A percentile compares a stretch with the other conserved stretches of the same genome.
These are phyloP conservation scores for Meyerozyma elateridarum DNA, from an alignment of 1,139 yeast genomes.

Conservation along the genomic window DNA sequence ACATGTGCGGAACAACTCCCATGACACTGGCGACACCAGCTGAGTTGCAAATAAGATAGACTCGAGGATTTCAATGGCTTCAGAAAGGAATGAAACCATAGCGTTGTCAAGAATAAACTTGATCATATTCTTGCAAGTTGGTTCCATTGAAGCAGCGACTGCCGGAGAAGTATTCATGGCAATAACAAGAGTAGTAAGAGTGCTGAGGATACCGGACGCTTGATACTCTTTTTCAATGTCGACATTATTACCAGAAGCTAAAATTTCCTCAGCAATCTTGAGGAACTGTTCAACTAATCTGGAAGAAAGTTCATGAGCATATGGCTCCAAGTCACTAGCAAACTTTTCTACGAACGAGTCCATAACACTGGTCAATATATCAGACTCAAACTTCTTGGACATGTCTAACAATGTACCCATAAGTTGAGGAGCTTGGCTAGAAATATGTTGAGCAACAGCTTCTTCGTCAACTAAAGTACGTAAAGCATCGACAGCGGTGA, in stretches of 20 bases:
- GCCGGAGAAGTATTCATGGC: conserved; percentile 48
- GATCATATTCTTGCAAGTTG: conserved; percentile 36
- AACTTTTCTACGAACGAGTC: conserved; percentile 53
- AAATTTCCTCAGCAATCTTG: conserved; percentile 39
- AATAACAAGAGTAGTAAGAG: conserved; percentile 48
- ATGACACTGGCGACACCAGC: conserved; percentile 40
- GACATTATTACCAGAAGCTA: conserved; percentile 22
- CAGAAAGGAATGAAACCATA: conserved; percentile 42
- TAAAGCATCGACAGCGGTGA: conserved; percentile 53
- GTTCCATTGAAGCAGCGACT: conserved; percentile 39
- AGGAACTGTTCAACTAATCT: conserved; percentile 47
- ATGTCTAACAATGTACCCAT: conserved; percentile 50
- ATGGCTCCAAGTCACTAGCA: conserved; percentile 51
- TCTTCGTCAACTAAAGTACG: conserved; percentile 46
- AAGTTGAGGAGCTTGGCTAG: conserved; percentile 47
- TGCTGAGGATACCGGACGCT: conserved; percentile 47
- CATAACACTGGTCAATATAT: conserved; percentile 51
- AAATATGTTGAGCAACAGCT: conserved; percentile 40
- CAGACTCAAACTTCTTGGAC: conserved; percentile 49
- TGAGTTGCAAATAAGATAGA: conserved; percentile 40
- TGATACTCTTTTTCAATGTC: conserved; percentile 49
- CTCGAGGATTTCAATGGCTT: conserved; percentile 47
- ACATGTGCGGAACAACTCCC: conserved; percentile 42
- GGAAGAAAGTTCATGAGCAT: conserved; percentile 45
- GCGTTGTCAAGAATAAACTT: conserved; percentile 46